A percentile compares a stretch with the other conserved stretches of the same genome.
These are phyloP conservation scores for Metschnikowia lachancei DNA, from an alignment of 805 yeast species.

Conservation along the genomic window DNA sequence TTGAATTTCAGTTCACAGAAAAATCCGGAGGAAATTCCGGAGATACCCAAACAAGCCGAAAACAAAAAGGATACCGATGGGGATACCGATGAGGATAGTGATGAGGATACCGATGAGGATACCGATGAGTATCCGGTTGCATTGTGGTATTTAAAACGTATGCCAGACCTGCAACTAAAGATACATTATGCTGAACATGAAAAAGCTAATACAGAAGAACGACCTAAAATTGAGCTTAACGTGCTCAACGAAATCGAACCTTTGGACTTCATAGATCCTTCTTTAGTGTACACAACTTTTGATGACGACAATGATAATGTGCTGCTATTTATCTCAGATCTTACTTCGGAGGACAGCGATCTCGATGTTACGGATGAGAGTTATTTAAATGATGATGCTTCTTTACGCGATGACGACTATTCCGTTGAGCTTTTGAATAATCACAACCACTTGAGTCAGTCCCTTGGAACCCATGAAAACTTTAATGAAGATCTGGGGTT, in stretches of 20 bases:
- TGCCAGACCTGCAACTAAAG: slow-evolving; percentile 1
- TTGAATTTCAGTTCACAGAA: neutral
- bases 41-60: neutral
- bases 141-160: neutral
- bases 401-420: neutral
- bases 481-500: too few relatives aligned
- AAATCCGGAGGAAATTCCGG: neutral
- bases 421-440: neutral
- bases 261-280: neutral
- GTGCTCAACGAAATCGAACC: neutral
- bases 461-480: too few relatives aligned
- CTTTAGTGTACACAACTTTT: neutral
- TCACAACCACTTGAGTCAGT: too few relatives aligned
- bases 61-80: too few relatives aligned
- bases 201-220: neutral
- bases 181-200: neutral
- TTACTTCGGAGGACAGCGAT: neutral
- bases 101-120: too few relatives aligned
- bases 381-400: neutral
- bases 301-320: neutral
- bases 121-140: too few relatives aligned
- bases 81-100: too few relatives aligned
- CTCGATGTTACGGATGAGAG: too few relatives aligned
- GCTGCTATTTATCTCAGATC: neutral
- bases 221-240: neutral